Conservation (phyloP, 1,139 yeast genomes). For the Yamadazyma diddensiae region DNA sequence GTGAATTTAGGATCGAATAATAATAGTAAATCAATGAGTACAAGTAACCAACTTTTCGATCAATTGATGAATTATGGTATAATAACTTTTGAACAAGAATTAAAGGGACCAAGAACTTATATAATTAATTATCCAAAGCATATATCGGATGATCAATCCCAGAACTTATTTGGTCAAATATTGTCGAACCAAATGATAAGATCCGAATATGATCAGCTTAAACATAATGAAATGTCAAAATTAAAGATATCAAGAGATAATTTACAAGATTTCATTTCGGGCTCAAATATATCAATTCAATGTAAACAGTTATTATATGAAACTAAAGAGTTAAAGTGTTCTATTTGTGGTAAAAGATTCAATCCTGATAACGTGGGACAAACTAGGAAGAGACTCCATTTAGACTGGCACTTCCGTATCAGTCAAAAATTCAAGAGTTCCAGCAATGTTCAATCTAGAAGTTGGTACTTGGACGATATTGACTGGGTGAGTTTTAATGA, state of each 20-base stretch:
- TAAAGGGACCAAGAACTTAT: constrained; percentile 39
- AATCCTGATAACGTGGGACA: constrained; percentile 59
- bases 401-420: constrained; percentile 96
- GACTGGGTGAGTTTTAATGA: constrained; percentile 78
- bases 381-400: constrained; percentile 53
- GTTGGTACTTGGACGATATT: constrained; percentile 75
- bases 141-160: constrained; percentile 14
- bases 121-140: constrained; percentile 35
- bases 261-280: constrained; percentile 39
- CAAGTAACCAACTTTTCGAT: constrained; percentile 27
- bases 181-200: constrained; percentile 22
- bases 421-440: constrained; percentile 63
- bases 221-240: constrained; percentile 27
- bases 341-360: constrained; percentile 88
- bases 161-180: constrained; percentile 33
- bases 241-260: constrained; percentile 21
- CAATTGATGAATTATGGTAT: constrained; percentile 36
- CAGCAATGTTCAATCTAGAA: constrained; percentile 60
- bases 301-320: constrained; percentile 48
- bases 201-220: constrained; percentile 31
- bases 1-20: neutral
- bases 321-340: constrained; percentile 75
- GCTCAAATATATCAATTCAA: constrained; percentile 27
- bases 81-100: constrained; percentile 40
- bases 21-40: constrained; percentile 3